Percentiles rank a stretch among this genome's conserved stretches.
These are phyloP conservation scores for Hypericum androsaemum DNA, from an alignment of 345 rosid genomes.

Conservation along the genomic window DNA sequence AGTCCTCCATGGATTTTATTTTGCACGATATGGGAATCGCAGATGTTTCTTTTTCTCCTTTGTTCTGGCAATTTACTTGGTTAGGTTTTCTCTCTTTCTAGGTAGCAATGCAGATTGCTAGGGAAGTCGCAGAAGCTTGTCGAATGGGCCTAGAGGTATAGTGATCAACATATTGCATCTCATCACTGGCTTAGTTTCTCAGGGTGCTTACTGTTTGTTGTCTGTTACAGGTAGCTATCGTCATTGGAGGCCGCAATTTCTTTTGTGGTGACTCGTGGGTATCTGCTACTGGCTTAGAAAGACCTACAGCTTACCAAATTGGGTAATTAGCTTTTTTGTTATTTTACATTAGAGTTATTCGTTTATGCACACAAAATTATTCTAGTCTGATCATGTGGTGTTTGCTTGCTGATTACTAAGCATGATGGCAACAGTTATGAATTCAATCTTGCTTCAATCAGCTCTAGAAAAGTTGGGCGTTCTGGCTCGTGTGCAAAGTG, in stretches of 20 bases:
- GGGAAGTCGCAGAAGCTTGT: conserved; percentile 67
- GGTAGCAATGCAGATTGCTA: conserved; percentile 70
- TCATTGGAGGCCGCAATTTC: conserved; percentile 82
- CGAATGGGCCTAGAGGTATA: conserved; percentile 74
- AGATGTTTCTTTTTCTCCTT: neutral
- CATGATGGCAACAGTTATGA: conserved; percentile 95
- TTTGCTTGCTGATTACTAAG: conserved; percentile 27
- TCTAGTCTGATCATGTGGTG: conserved; percentile 5
- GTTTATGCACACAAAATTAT: neutral
- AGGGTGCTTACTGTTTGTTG: neutral
- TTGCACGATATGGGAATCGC: neutral
- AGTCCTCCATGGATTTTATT: neutral
- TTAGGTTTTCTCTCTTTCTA: conserved; percentile 15
- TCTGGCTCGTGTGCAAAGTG: conserved; percentile 68
- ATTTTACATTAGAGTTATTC: neutral
- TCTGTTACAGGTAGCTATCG: conserved; percentile 59
- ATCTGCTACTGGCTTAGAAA: conserved; percentile 66
- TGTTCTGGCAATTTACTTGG: neutral
- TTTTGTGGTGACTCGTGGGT: conserved; percentile 80
- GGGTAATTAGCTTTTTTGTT: conserved; percentile 36
- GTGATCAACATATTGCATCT: neutral
- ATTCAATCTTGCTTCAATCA: conserved; percentile 72
- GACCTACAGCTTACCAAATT: conserved; percentile 71
- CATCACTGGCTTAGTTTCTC: neutral
- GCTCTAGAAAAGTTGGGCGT: conserved; percentile 72